Evolutionary conservation across 148 eudicot genomes (phyloP), one percentile per base, ranked within the genome.

Genomic region (Persicaria maculosa): DNA sequence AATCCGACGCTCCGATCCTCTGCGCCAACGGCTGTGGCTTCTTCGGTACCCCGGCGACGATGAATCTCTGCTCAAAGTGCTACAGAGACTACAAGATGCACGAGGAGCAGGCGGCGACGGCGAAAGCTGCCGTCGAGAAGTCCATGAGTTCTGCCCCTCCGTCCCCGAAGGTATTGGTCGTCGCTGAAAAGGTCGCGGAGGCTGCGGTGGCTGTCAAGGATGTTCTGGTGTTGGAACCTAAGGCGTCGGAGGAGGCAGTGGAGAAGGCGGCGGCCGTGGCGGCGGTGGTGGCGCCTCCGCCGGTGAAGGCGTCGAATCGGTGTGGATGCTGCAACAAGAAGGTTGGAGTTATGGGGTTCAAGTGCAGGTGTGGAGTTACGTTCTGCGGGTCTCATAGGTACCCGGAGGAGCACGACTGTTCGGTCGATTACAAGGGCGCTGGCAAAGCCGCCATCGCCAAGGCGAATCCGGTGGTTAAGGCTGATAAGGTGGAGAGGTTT

Each of bases 1-100:
- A 87, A 36, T 80, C 85, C 14, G 85, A 76, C 50, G 74, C 84
- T 78, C 86, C 87, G 58, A 58, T 73, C 5, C 82, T 79, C 5
- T 89, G 93, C 80, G 86, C 85, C 67, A 89, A 84, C 77, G 88
- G 88, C 22, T 89, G 90, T 54, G 93, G 90, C 36, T 89, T 87
- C 74, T 89, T 85, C 79, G 93, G 93, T 20, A 46, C 88, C 50
- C 71, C 93, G 62, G 78, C 86, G 59, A 85, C 83, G 20, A 82
- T 73, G 77, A 84, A 84, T 48, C 80, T 89, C 17, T 89, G 90
- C 80, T 89, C 90, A 16, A 87, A 87, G 77, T 89, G 90, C 52
- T 81, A 74, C 81, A 68, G 86, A 4, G 83, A 86, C 48, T 14
- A 15, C 9, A 77, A 74, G 54, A 44, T 80, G 70, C 25, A 76